Conservation (phyloP, 2,329 filamentous ascomycete species). For the Colletotrichum echinochloae region DNA sequence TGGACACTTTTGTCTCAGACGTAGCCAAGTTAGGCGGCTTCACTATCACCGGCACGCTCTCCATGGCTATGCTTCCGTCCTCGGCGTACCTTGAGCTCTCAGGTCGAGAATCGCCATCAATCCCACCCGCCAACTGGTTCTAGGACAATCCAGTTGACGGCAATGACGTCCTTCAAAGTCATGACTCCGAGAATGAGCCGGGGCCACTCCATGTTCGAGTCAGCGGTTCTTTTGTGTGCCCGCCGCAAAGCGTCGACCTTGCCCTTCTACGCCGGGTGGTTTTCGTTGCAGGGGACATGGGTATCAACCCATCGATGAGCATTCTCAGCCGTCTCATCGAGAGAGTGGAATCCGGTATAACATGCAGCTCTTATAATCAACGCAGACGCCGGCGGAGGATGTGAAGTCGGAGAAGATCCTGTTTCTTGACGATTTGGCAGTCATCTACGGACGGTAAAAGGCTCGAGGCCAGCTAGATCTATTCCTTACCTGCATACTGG, state of each 20-base stretch:
- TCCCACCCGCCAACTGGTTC: conserved; percentile 81
- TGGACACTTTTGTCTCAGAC: conserved; percentile 82
- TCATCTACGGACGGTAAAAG: conserved; percentile 52
- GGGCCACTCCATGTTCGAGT: conserved; percentile 74
- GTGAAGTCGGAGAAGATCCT: conserved; percentile 55
- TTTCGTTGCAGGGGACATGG: conserved; percentile 84
- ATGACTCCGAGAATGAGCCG: conserved; percentile 70
- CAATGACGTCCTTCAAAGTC: conserved; percentile 48
- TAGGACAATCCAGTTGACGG: conserved; percentile 62
- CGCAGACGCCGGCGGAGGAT: conserved; percentile 49
- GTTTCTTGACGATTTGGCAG: conserved; percentile 62
- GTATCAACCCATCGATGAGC: conserved; percentile 84
- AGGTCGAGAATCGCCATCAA: conserved; percentile 77
- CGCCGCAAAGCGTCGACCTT: conserved; percentile 59
- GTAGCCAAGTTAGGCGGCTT: conserved; percentile 83
- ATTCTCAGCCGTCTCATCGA: conserved; percentile 74
- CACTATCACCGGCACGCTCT: conserved; percentile 84
- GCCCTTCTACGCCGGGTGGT: conserved; percentile 69
- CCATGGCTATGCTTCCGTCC: conserved; percentile 54
- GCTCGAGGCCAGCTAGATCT: conserved; percentile 58
- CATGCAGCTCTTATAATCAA: conserved; percentile 74
- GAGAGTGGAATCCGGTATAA: conserved; percentile 47
- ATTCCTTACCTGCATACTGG: conserved; percentile 57
- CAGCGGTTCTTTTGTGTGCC: conserved; percentile 85
- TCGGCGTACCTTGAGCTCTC: conserved; percentile 78